Percentiles rank a stretch among this genome's conserved stretches.
phyloP scores from a whole-genome alignment of 208 protist genomes.

The Leishmania amazonensis region DNA sequence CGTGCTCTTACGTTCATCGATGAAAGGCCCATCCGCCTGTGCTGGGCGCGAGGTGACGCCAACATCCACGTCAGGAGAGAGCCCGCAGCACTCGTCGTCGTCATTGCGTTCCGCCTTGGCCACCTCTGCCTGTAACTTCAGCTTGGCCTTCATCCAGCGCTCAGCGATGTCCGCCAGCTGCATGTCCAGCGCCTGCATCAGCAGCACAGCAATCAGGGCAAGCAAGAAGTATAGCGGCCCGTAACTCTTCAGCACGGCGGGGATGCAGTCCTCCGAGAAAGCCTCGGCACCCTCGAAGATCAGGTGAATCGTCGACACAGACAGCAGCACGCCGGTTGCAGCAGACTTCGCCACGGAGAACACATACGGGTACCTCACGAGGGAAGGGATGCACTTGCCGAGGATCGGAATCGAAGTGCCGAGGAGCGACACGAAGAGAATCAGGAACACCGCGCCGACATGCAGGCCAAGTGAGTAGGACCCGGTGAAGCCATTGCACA shows the following conservation, averaged over 20 bases:
- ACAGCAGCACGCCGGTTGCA: conserved; percentile 63
- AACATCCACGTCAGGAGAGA: neutral
- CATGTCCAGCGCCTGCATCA: conserved; percentile 64
- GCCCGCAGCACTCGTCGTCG: neutral
- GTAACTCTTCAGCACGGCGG: conserved; percentile 33
- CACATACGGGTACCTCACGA: conserved; percentile 49
- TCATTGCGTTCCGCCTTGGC: no score
- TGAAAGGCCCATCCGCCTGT: neutral
- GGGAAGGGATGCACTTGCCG: conserved; percentile 43
- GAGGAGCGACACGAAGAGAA: conserved; percentile 46
- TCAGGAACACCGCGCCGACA: conserved; percentile 45
- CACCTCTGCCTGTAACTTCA: neutral
- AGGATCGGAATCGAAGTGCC: conserved; percentile 50
- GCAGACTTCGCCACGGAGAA: conserved; percentile 53
- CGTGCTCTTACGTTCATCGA: neutral
- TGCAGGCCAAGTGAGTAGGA: conserved; percentile 51
- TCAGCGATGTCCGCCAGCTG: conserved; percentile 42
- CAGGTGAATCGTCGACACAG: conserved; percentile 58
- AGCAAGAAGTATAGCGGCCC: conserved; percentile 54
- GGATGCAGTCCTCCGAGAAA: conserved; percentile 51
- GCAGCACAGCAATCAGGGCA: conserved; percentile 48
- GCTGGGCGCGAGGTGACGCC: neutral
- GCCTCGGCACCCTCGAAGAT: conserved; percentile 44
- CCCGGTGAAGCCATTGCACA: conserved; percentile 40
- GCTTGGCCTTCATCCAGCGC: conserved; percentile 33